Conservation (phyloP, 345 rosid genomes). For the Combretum micranthum region DNA sequence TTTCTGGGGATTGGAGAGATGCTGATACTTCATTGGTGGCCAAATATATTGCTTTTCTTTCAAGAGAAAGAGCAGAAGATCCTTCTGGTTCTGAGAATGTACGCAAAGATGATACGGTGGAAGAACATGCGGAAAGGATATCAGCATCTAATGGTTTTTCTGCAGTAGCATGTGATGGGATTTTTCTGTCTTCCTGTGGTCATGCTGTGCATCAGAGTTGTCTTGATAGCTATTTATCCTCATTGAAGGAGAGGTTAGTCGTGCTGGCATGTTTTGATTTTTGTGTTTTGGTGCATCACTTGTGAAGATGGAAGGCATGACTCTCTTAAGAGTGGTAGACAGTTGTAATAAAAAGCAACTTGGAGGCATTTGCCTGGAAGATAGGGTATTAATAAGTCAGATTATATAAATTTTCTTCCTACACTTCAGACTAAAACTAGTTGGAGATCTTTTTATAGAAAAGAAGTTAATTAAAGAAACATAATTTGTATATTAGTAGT, state of each 20-base stretch:
- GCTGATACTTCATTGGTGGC: conserved; percentile 42
- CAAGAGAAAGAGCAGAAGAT: conserved; percentile 33
- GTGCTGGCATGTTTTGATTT: not conserved
- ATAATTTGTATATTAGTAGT: no score
- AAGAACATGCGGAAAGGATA: conserved; percentile 27
- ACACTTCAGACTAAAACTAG: no score
- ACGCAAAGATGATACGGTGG: conserved; percentile 13
- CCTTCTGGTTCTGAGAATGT: conserved; percentile 36
- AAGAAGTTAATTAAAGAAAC: no score
- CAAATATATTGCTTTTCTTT: conserved; percentile 40
- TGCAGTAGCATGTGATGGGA: conserved; percentile 77
- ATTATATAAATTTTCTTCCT: no score
- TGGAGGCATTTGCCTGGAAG: no score
- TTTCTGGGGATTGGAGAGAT: conserved; percentile 20
- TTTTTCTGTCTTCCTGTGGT: conserved; percentile 86
- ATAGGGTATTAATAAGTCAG: no score
- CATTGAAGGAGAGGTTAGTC: conserved; percentile 74
- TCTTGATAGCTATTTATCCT: conserved; percentile 74
- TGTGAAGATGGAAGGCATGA: not conserved
- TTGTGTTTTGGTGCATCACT: not conserved
- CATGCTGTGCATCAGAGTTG: conserved; percentile 97
- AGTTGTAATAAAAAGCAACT: no score
- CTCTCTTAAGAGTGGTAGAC: not conserved
- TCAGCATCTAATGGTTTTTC: conserved; percentile 55
- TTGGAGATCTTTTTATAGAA: no score